Base-by-base conservation (phyloP, 1,139 yeast species). In the Hemisphaericaspora subhashii region DNA sequence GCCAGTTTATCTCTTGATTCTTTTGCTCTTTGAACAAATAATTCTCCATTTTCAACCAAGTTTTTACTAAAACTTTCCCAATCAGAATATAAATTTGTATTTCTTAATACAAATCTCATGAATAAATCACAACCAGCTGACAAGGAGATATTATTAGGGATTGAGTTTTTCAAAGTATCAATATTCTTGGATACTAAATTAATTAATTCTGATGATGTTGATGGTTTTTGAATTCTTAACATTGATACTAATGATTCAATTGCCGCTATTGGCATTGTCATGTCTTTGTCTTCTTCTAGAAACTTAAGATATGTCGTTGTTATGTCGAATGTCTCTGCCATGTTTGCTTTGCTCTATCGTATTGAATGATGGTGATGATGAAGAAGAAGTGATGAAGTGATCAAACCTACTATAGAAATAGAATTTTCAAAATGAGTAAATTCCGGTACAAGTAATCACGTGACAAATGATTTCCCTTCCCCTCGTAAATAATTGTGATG, bases 211-310 rank as follows among this genome's bases (percentile, higher is more conserved):
- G 97, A 86, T 2, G 96, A 87, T 0, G 99, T 94, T 4, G 88
- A 76, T 3, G 97, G 97, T 57, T 88, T 88, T 51, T 88, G 84
- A 37, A 82, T 79, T 46, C 83, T 74, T 30, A 94, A 67, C 66
- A 92, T 77, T 5, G 94, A 85, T 21, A 92, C 96, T 38, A 94
- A 70, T 15, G 96, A 82, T 63, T 92, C 98, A 55, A 94, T 94
- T 37, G 98, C 98, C 37, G 98, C 99, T 30, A 94, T 87, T 4
- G 99, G 99, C 98, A 90, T 94, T 10, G 98, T 90, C 83, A 94
- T 86, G 40, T 92, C 98, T 17, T 86, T 74, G 62, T 92, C 97
- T 41, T 89, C 96, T 48, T 77, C 79, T 43, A 92, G 71, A 60
- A 87, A 89, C 59, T 78, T 77, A 46, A 86, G 74, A 58, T 92